These are phyloP conservation scores for Pittosporum tobira DNA, from an alignment of 129 eudicot species.

Conservation along the genomic window DNA sequence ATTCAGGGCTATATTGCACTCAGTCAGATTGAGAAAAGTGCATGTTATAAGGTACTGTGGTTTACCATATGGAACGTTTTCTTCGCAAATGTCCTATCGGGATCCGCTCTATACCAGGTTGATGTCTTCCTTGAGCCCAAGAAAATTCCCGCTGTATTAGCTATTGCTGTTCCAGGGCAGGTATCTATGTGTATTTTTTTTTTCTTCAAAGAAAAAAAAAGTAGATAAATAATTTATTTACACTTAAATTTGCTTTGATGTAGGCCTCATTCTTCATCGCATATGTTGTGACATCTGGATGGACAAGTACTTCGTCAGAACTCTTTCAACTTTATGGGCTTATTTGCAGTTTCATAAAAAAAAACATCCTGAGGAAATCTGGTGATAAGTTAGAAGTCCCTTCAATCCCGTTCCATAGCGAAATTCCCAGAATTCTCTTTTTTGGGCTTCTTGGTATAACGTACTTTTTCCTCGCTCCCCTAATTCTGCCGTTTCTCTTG, in stretches of 20 bases:
- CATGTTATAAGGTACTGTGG: constrained; percentile 65
- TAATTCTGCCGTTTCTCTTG: constrained; percentile 77
- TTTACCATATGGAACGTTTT: constrained; percentile 86
- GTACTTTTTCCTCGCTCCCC: constrained; percentile 76
- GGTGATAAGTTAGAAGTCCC: constrained; percentile 62
- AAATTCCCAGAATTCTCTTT: constrained; percentile 65
- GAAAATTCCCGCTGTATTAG: constrained; percentile 64
- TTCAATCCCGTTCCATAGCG: constrained; percentile 63
- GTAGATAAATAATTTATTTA: constrained; percentile 11
- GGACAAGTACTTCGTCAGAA: constrained; percentile 72
- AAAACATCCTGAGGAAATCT: constrained; percentile 23
- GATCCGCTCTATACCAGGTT: constrained; percentile 53
- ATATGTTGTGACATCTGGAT: constrained; percentile 84
- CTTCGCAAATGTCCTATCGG: constrained; percentile 79
- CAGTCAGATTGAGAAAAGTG: constrained; percentile 86
- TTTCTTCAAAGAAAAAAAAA: too few relatives aligned
- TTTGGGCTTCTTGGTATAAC: constrained; percentile 91
- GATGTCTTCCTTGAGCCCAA: constrained; percentile 57
- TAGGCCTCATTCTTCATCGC: constrained; percentile 89
- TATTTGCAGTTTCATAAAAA: constrained; percentile 29
- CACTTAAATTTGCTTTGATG: constrained; percentile 10
- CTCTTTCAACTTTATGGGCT: constrained; percentile 48
- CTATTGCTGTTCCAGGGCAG: constrained; percentile 90
- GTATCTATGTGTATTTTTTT: too few relatives aligned
- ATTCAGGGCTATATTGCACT: constrained; percentile 69